Conservation (phyloP, 2,329 filamentous ascomycete species). For the Coccinonectria pachysandricola region DNA sequence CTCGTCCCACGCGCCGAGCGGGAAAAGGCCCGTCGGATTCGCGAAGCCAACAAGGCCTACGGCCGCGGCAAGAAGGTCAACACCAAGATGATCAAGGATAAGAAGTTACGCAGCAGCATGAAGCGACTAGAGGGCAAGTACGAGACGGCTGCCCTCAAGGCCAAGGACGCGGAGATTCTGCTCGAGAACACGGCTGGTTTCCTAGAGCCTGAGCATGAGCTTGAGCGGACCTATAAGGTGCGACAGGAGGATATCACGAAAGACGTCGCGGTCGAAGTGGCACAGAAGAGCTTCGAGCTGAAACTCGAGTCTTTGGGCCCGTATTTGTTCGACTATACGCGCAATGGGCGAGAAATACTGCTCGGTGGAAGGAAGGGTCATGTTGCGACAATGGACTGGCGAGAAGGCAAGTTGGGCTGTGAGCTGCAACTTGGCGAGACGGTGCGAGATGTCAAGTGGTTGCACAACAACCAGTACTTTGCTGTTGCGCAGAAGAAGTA, state of each 20-base stretch:
- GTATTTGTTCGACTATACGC: constrained; percentile 79
- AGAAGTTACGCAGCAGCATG: constrained; percentile 77
- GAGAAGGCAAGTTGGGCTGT: constrained; percentile 80
- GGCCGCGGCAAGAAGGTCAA: constrained; percentile 72
- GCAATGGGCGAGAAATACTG: constrained; percentile 78
- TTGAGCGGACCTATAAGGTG: constrained; percentile 89
- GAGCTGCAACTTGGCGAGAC: constrained; percentile 89
- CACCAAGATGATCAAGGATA: constrained; percentile 68
- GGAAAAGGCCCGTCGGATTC: constrained; percentile 40
- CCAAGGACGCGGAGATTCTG: constrained; percentile 92
- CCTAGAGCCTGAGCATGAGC: constrained; percentile 74
- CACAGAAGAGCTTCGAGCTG: constrained; percentile 87
- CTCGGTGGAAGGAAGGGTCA: constrained; percentile 87
- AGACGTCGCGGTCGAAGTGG: constrained; percentile 69
- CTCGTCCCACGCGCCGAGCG: constrained; percentile 42
- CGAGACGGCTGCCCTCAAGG: constrained; percentile 67
- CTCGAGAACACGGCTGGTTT: constrained; percentile 80
- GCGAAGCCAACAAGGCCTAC: constrained; percentile 64
- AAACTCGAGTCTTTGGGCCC: constrained; percentile 75
- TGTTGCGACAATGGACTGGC: constrained; percentile 94
- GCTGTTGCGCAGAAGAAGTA: constrained; percentile 94
- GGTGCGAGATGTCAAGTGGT: constrained; percentile 77
- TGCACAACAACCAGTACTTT: constrained; percentile 92
- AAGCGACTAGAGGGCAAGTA: constrained; percentile 73
- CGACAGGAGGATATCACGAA: constrained; percentile 75